These are phyloP conservation scores for Baeospora myosura DNA, from an alignment of 1,284 basidiomycete species.

Conservation along the genomic window DNA sequence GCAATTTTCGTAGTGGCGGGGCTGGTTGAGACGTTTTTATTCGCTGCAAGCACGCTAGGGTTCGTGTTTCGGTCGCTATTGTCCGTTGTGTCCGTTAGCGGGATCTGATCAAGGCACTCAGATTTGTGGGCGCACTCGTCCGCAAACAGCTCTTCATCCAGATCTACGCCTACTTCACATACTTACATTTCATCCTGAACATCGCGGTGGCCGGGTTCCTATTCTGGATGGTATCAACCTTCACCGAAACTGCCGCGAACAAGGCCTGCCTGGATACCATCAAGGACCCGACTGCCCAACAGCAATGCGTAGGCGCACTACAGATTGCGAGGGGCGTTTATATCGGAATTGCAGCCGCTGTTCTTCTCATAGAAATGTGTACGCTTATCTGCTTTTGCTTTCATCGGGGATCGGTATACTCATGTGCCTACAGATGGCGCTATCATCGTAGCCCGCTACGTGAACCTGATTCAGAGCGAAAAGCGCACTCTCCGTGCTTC, in stretches of 20 bases:
- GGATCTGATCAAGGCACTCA: constrained; percentile 17
- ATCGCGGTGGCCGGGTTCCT: constrained; percentile 46
- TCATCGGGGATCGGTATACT: background rate
- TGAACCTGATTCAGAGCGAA: constrained; percentile 45
- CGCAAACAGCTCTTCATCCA: constrained; percentile 54
- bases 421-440: constrained; percentile 38
- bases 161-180: constrained; percentile 49
- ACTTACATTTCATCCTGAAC: constrained; percentile 52
- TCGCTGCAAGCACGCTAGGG: constrained; percentile 48
- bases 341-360: constrained; percentile 32
- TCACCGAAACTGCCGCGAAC: constrained; percentile 33
- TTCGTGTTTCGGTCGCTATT: constrained; percentile 24
- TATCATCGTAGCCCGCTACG: constrained; percentile 53
- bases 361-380: constrained; percentile 51
- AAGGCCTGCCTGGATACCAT: constrained; percentile 41
- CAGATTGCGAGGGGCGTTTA: constrained; percentile 38
- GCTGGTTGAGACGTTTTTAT: constrained; percentile 43
- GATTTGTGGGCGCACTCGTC: constrained; percentile 51
- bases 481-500: constrained; percentile 25
- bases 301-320: constrained; percentile 37
- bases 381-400: constrained; percentile 18
- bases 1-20: constrained; percentile 41
- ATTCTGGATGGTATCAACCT: constrained; percentile 40
- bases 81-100: no score
- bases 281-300: constrained; percentile 30